Conservation (phyloP, 257 asterid species). For the Petunia secreta region DNA sequence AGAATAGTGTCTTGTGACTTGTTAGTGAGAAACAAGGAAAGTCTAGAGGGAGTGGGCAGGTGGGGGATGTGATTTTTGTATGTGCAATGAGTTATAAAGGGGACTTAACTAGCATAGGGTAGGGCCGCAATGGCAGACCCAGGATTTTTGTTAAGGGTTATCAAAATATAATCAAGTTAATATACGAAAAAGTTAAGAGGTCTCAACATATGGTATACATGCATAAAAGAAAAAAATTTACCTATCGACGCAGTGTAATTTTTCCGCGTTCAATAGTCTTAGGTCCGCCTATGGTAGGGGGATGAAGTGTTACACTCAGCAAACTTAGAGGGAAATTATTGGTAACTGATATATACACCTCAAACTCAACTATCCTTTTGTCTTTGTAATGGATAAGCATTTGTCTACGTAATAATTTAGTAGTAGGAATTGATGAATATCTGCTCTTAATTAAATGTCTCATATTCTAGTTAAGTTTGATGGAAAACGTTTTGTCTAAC, state of each 20-base stretch:
- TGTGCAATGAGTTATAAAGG: conserved; percentile 15
- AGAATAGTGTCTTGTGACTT: conserved; percentile 25
- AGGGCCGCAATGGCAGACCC: conserved; percentile 14
- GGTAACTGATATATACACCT: background rate
- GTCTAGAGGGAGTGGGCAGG: conserved; percentile 23
- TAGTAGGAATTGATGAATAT: no score
- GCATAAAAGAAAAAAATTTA: no score
- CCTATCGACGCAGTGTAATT: no score
- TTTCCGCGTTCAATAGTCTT: no score
- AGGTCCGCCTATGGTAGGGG: no score
- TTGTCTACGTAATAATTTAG: background rate
- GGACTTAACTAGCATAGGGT: background rate
- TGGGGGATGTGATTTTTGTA: conserved; percentile 28
- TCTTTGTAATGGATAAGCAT: background rate
- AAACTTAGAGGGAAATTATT: background rate
- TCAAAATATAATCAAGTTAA: no score
- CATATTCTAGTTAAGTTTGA: no score
- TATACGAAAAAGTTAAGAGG: no score
- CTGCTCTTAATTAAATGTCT: no score
- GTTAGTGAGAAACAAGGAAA: conserved; percentile 26
- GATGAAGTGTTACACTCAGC: background rate
- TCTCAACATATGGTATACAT: no score
- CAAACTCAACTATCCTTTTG: background rate
- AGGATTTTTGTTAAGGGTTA: no score
- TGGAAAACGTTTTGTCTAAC: no score